Conservation (phyloP, 2,329 filamentous ascomycete species). For the Seiridium unicorne region DNA sequence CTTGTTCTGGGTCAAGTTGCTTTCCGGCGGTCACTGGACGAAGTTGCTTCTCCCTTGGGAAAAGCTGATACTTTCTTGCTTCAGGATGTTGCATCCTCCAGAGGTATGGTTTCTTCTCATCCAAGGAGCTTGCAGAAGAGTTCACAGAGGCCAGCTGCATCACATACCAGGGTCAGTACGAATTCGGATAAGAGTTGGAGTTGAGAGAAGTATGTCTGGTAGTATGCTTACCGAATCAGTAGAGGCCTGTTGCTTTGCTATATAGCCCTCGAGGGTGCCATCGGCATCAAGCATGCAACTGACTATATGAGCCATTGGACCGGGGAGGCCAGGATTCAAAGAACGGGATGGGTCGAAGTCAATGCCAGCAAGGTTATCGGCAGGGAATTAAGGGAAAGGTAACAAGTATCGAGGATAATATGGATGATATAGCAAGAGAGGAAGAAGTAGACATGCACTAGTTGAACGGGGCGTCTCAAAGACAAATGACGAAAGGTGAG, state of each 20-base stretch:
- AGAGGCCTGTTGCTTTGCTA: conserved; percentile 46
- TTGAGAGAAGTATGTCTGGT: conserved; percentile 15
- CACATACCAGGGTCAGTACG: conserved; percentile 19
- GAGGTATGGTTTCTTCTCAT: conserved; percentile 48
- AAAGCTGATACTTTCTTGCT: conserved; percentile 59
- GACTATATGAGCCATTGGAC: conserved; percentile 59
- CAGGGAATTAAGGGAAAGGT: conserved; percentile 26
- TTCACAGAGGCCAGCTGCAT: conserved; percentile 24
- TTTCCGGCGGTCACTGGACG: conserved; percentile 39
- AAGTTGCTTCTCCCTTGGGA: conserved; percentile 51
- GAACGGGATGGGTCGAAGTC: background rate
- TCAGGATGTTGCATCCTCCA: conserved; percentile 61
- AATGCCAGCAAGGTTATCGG: conserved; percentile 20
- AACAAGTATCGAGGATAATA: conserved; percentile 26
- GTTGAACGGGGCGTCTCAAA: conserved; percentile 17
- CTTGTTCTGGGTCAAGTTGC: conserved; percentile 49
- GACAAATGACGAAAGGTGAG: conserved; percentile 13
- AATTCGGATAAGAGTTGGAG: conserved; percentile 17
- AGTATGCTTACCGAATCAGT: conserved; percentile 42
- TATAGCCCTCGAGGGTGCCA: conserved; percentile 44
- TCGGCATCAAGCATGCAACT: conserved; percentile 54
- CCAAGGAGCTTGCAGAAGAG: conserved; percentile 27
- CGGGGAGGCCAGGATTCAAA: conserved; percentile 21
- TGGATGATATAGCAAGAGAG: conserved; percentile 21
- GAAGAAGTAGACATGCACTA: conserved; percentile 25